Percentiles rank a stretch among this genome's conserved stretches.
phyloP scores from a whole-genome alignment of 805 yeast genomes.

The Teunomyces barrocoloradensis region DNA sequence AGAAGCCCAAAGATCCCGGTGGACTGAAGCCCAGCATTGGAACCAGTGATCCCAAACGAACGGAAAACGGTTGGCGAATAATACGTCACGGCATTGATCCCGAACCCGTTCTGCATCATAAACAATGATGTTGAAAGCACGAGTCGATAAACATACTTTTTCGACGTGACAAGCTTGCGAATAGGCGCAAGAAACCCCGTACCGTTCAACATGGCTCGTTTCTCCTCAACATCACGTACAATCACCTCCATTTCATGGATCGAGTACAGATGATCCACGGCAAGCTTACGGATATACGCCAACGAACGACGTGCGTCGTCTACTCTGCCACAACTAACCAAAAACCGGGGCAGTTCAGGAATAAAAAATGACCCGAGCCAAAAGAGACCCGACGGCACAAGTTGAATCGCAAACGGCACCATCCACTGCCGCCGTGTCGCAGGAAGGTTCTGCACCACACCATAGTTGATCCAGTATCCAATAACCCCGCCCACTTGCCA shows the following conservation, averaged over 20 bases:
- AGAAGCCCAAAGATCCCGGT: slow-evolving; percentile 54
- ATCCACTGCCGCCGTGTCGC: slow-evolving; percentile 41
- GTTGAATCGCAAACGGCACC: slow-evolving; percentile 47
- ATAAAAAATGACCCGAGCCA: slow-evolving; percentile 37
- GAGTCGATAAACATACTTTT: slow-evolving; percentile 32
- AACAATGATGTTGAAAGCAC: slow-evolving; percentile 37
- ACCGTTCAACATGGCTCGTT: slow-evolving; percentile 30
- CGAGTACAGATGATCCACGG: slow-evolving; percentile 37
- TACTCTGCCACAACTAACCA: slow-evolving; percentile 32
- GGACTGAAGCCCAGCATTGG: slow-evolving; percentile 45
- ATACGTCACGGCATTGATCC: slow-evolving; percentile 51
- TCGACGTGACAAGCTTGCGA: slow-evolving; percentile 28
- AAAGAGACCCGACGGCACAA: slow-evolving; percentile 45
- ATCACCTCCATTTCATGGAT: slow-evolving; percentile 36
- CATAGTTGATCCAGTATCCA: slow-evolving; percentile 52
- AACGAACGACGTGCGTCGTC: slow-evolving; percentile 34
- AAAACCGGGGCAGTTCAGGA: slow-evolving; percentile 48
- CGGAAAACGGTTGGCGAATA: slow-evolving; percentile 53
- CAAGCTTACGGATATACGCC: slow-evolving; percentile 37
- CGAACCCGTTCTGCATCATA: slow-evolving; percentile 46
- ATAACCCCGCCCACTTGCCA: slow-evolving; percentile 50
- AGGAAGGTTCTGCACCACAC: slow-evolving; percentile 36
- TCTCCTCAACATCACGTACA: slow-evolving; percentile 21
- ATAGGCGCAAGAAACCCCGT: slow-evolving; percentile 40
- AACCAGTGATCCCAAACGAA: slow-evolving; percentile 47